Conservation (phyloP, 352 stramenopile genomes). For the Globisporangium perplexum region DNA sequence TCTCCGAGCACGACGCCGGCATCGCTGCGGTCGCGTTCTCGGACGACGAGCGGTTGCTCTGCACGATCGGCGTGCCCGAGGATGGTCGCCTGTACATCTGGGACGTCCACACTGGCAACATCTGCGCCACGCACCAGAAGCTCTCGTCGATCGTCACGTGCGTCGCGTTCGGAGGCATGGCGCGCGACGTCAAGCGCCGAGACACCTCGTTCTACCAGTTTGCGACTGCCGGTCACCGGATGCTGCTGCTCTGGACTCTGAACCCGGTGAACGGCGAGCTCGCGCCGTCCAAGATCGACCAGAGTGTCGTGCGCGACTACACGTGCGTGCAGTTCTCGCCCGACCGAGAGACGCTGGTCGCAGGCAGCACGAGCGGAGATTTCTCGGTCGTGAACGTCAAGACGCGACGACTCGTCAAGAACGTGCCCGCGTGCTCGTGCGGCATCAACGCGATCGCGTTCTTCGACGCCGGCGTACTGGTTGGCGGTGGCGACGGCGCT, state of each 20-base stretch:
- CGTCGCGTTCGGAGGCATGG: constrained; percentile 81
- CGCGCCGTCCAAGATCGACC: constrained; percentile 57
- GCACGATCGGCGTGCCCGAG: constrained; percentile 63
- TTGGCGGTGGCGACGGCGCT: constrained; percentile 85
- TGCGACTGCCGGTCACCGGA: constrained; percentile 69
- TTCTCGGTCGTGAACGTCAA: constrained; percentile 82
- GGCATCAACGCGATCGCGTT: constrained; percentile 65
- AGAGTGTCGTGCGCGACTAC: constrained; percentile 75
- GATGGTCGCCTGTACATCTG: constrained; percentile 88
- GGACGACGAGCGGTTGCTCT: constrained; percentile 87
- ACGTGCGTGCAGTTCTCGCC: constrained; percentile 80
- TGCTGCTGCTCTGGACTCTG: constrained; percentile 81
- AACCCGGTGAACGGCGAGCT: constrained; percentile 84
- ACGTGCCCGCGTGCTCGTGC: constrained; percentile 72
- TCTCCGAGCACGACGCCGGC: constrained; percentile 90
- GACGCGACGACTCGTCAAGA: constrained; percentile 57
- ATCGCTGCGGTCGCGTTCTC: constrained; percentile 86
- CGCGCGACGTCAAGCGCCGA: constrained; percentile 87
- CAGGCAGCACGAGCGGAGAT: constrained; percentile 83
- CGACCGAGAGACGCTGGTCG: constrained; percentile 77
- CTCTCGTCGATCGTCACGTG: constrained; percentile 47
- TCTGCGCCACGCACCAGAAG: constrained; percentile 81
- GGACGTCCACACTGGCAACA: constrained; percentile 86
- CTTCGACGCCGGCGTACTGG: constrained; percentile 37
- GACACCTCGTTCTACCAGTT: constrained; percentile 89